Base-by-base conservation (phyloP, 306 rosid species). In the Pyrus pyrifolia region DNA sequence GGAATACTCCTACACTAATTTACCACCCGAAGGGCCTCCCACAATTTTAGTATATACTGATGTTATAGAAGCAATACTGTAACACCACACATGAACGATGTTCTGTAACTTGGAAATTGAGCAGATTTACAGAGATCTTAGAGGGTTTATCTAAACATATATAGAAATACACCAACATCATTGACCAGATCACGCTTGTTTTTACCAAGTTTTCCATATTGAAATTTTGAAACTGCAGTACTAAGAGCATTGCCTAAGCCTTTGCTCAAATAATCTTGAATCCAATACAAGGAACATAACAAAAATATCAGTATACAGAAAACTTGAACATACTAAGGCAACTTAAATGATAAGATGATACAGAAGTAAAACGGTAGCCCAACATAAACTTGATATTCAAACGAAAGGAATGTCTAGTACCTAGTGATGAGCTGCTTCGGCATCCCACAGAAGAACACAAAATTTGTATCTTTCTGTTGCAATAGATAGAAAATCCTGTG, bases 391-490 rank as follows among this genome's bases (percentile, higher is more conserved):
- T 46, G 77, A 82, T 18, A 49, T 23, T 8, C 65, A 3, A 25
- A 23, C 8, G 3, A 52, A 44, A 70, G 70, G 70, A 40, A 69
- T 61, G 60, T 38, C 27, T 22, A 27, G 67, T 51, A 92, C 99
- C 99, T 95, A 97, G 94, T 89, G 71, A 86, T 67, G 68, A 95
- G 97, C 87, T n/a, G 89, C 71, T 69, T 90, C 97, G 0, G 90
- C 80, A 81, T 95, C 97, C 99, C 99, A 95, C 77, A 29, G 99
- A 71, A 95, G 96, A 80, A 95, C 97, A 71, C 99, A 92, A 77
- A 95, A 95, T 80, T 95, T 95, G 85, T 95, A 95, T 87, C 99
- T 87, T 79, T 95, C 99, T 40, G 99, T 92, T 31, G 99, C 97
- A 82, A 95, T 86, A 81, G 92, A 95, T 19, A 95, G 86, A 81